phyloP scores from a whole-genome alignment of 495 filamentous ascomycete species.

The Peziza echinospora region DNA sequence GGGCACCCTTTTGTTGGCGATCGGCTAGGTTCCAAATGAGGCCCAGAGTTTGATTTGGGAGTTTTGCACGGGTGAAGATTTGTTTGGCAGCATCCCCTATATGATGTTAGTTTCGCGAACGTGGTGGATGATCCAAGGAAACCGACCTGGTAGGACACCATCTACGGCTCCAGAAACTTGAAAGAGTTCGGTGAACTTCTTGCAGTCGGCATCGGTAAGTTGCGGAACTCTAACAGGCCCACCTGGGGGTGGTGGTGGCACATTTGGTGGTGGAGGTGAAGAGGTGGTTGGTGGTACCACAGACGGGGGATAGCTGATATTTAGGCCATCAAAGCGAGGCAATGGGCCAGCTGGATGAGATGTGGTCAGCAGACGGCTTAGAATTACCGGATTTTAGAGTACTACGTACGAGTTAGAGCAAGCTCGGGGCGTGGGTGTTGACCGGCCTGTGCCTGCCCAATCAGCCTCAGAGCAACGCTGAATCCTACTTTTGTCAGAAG shows the following conservation, averaged over 20 bases:
- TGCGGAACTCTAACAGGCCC: slow-evolving; percentile 70
- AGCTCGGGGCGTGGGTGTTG: slow-evolving; percentile 60
- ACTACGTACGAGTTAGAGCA: slow-evolving; percentile 37
- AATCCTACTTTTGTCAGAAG: slow-evolving; percentile 82
- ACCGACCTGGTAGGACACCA: slow-evolving; percentile 56
- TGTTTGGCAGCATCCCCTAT: slow-evolving; percentile 64
- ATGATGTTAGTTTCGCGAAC: not conserved
- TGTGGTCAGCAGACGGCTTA: not conserved
- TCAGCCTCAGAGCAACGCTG: slow-evolving; percentile 72
- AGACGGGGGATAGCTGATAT: slow-evolving; percentile 17
- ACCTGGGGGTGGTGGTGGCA: slow-evolving; percentile 29
- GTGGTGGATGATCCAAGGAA: not conserved
- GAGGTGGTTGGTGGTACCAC: slow-evolving; percentile 23
- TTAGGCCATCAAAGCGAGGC: slow-evolving; percentile 70
- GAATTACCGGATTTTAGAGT: not conserved
- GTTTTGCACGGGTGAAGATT: slow-evolving; percentile 79
- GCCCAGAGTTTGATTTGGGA: slow-evolving; percentile 76
- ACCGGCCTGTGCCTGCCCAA: slow-evolving; percentile 82
- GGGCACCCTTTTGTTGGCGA: slow-evolving; percentile 68
- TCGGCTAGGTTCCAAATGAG: slow-evolving; percentile 90
- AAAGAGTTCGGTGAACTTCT: slow-evolving; percentile 67
- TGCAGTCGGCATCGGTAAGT: slow-evolving; percentile 67
- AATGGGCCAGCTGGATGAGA: slow-evolving; percentile 52
- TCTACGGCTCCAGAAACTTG: slow-evolving; percentile 62
- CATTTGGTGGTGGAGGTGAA: slow-evolving; percentile 22